Evolutionary conservation across 2,329 filamentous ascomycete species (phyloP), one percentile per base, ranked within the genome.

Genomic region (Chaetomium strumarium): DNA sequence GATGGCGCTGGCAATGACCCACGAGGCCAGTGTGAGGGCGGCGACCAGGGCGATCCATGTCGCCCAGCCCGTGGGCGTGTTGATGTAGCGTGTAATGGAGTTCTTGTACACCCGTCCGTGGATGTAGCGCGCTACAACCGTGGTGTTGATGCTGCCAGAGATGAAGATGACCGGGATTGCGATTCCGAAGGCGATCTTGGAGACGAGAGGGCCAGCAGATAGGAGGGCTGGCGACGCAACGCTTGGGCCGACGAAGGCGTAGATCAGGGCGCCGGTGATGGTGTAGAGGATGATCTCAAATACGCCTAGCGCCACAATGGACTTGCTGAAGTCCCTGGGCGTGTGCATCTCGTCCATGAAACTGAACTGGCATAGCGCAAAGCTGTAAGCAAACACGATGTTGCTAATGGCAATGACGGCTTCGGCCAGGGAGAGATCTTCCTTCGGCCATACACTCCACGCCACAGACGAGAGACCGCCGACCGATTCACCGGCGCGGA

Each of bases 111-210:
- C 54, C 34, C 74, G 71, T 6, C 68, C 72, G 61, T 75, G 73
- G 55, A 77, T 64, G 55, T 76, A 77, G 17, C 74, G 72, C 3
- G 65, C 68, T 30, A 72, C 68, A 11, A 75, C 72, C 1, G 71
- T 74, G 34, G 72, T 75, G 68, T 87, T 84, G 66, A 89, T 85
- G 16, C 86, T 84, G 46, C 85, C 86, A 0, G 85, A 85, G 56
- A 90, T 83, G 61, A 88, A 77, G 64, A 90, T 89, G 50, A 85
- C 88, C 13, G 85, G 85, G 3, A 86, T 72, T 0, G 84, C 85
- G 56, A 89, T 67, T 29, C 84, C 85, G 62, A 85, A 90, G 2
- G 84, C 84, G 7, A 89, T 68, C 64, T 86, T 86, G 46, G 79
- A 78, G 20, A 88, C 67, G 0, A 76, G 59, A 2, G 70, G 67